These are phyloP conservation scores for Stellera chamaejasme DNA, from an alignment of 345 rosid species.

Conservation along the genomic window DNA sequence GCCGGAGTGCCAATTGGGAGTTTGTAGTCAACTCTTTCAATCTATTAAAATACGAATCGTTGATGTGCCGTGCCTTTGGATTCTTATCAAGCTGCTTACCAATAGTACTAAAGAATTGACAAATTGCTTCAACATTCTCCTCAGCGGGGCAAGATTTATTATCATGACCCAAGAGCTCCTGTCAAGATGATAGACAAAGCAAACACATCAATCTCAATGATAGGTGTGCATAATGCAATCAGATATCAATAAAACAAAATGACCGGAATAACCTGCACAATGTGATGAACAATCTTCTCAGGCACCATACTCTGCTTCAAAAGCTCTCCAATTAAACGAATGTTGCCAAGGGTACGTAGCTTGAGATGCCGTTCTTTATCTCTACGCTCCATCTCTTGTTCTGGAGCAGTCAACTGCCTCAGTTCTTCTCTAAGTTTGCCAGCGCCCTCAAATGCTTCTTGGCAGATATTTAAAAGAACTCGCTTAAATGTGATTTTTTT, in stretches of 20 bases:
- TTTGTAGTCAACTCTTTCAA: constrained; percentile 59
- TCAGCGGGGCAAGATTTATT: constrained; percentile 60
- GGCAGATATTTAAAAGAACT: constrained; percentile 79
- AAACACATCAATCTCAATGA: neutral
- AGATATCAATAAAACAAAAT: neutral
- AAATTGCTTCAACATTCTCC: constrained; percentile 87
- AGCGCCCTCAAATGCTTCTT: constrained; percentile 94
- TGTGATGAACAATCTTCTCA: constrained; percentile 88
- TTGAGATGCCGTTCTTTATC: constrained; percentile 79
- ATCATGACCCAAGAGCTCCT: constrained; percentile 86
- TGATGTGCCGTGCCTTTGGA: constrained; percentile 52
- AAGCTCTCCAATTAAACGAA: constrained; percentile 91
- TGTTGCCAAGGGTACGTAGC: constrained; percentile 85
- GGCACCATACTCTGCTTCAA: constrained; percentile 94
- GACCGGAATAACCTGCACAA: constrained; percentile 49
- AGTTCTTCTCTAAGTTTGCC: constrained; percentile 70
- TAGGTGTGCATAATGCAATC: neutral
- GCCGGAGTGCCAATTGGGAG: constrained; percentile 51
- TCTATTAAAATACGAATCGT: constrained; percentile 53
- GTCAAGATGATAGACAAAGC: constrained; percentile 9
- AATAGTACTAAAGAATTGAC: constrained; percentile 75
- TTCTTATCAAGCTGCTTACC: constrained; percentile 91
- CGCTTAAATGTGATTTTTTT: constrained; percentile 86
- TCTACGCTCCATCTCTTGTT: constrained; percentile 70
- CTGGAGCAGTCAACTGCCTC: constrained; percentile 65